Percentiles rank a stretch among this genome's conserved stretches.
Conservation (phyloP, 106 monocot species). For the Dactylorhiza incarnata region DNA sequence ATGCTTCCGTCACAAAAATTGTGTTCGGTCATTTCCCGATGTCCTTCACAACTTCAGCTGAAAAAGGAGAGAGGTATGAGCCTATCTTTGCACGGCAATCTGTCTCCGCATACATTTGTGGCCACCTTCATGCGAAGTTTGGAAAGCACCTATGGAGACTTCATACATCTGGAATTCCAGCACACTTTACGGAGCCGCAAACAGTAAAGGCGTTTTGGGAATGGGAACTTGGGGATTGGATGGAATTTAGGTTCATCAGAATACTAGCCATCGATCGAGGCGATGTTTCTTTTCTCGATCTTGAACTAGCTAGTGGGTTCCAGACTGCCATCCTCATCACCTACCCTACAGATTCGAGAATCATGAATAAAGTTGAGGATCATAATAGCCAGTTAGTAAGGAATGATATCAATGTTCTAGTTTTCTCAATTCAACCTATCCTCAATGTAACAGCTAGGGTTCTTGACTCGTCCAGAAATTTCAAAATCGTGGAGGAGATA, state of each 20-base stretch:
- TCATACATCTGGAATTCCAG: slow-evolving; percentile 17
- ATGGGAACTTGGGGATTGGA: slow-evolving; percentile 99
- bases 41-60: slow-evolving; percentile 72
- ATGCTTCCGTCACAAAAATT: slow-evolving; percentile 32
- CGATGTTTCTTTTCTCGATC: slow-evolving; percentile 58
- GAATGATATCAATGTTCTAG: slow-evolving; percentile 69
- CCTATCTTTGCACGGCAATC: slow-evolving; percentile 45
- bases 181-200: neutral
- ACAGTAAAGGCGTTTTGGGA: slow-evolving; percentile 55
- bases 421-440: slow-evolving; percentile 51
- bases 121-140: slow-evolving; percentile 78
- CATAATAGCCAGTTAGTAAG: slow-evolving; percentile 18
- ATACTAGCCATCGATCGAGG: slow-evolving; percentile 76
- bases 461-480: slow-evolving; percentile 53
- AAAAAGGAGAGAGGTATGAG: slow-evolving; percentile 53
- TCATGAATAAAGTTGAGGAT: slow-evolving; percentile 30
- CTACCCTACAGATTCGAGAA: slow-evolving; percentile 68
- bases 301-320: slow-evolving; percentile 33
- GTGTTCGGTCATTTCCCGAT: slow-evolving; percentile 84
- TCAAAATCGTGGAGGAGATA: slow-evolving; percentile 62
- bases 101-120: slow-evolving; percentile 72
- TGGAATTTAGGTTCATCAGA: slow-evolving; percentile 59
- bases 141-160: slow-evolving; percentile 54
- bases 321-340: slow-evolving; percentile 54
- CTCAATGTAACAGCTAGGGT: slow-evolving; percentile 64